phyloP scores from a whole-genome alignment of 768 basidiomycete genomes.

The Suillus brevipes region DNA sequence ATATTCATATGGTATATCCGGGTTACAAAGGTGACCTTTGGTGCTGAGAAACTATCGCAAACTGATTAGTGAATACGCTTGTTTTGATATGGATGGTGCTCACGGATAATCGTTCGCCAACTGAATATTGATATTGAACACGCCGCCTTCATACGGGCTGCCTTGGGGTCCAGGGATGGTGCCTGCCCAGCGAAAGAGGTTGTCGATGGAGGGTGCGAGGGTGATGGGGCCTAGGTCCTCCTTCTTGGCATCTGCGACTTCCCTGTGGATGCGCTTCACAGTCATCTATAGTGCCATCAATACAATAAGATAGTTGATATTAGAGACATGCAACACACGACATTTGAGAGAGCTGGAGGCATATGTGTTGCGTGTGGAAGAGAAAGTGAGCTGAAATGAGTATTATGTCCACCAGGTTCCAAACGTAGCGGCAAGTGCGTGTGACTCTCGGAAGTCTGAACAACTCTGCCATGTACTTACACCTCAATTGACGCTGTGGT shows the following conservation, averaged over 20 bases:
- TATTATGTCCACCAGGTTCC: background rate
- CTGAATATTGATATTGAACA: slow-evolving; percentile 66
- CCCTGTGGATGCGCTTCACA: slow-evolving; percentile 80
- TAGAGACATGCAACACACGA: slow-evolving; percentile 14
- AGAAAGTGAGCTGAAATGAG: background rate
- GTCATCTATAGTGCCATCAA: slow-evolving; percentile 47
- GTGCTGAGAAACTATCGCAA: slow-evolving; percentile 67
- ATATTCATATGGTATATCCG: slow-evolving; percentile 92
- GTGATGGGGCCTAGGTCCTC: slow-evolving; percentile 78
- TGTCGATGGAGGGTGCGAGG: slow-evolving; percentile 63
- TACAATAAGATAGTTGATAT: background rate
- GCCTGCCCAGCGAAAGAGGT: slow-evolving; percentile 73
- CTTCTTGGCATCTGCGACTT: slow-evolving; percentile 77
- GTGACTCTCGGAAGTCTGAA: background rate
- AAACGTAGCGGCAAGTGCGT: background rate
- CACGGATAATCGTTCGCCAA: slow-evolving; percentile 81
- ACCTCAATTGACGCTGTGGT: background rate
- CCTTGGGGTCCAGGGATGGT: slow-evolving; percentile 82
- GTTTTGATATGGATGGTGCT: slow-evolving; percentile 24
- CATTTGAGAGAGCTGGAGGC: slow-evolving; percentile 27
- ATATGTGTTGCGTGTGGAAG: slow-evolving; percentile 14
- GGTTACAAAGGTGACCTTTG: slow-evolving; percentile 73
- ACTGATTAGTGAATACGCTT: slow-evolving; percentile 10
- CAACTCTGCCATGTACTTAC: background rate
- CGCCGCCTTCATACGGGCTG: slow-evolving; percentile 78